These are phyloP conservation scores for Hanseniaspora sp. DNA, from an alignment of 1,139 yeast species.

Conservation along the genomic window DNA sequence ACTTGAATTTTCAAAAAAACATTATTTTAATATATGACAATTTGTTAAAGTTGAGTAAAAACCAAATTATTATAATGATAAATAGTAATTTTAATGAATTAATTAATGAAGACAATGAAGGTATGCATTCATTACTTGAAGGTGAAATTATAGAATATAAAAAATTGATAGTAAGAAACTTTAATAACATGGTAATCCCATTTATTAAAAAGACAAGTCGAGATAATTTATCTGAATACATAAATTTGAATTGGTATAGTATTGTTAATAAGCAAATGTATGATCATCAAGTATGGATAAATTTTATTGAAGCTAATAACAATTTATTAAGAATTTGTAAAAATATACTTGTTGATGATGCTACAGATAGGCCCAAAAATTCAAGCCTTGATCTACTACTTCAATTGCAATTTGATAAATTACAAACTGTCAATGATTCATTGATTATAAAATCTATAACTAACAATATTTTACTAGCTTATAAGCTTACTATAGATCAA, in stretches of 20 bases:
- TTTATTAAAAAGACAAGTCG: neutral
- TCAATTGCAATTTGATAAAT: neutral
- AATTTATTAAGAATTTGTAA: neutral
- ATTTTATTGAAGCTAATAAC: neutral
- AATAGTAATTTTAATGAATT: constrained; percentile 6
- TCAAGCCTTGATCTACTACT: neutral
- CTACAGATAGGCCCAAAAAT: neutral
- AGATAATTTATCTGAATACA: neutral
- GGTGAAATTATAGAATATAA: constrained; percentile 14
- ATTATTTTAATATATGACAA: constrained; percentile 34
- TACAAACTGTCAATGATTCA: neutral
- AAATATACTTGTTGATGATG: neutral
- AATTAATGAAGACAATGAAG: neutral
- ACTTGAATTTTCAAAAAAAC: constrained; percentile 20
- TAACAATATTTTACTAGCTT: neutral
- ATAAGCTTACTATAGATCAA: neutral
- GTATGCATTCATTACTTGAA: neutral
- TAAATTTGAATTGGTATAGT: constrained; percentile 17
- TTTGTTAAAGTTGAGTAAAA: constrained; percentile 28
- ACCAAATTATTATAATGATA: constrained; percentile 24
- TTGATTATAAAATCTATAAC: constrained; percentile 1
- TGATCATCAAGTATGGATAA: neutral
- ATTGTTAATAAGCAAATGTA: constrained; percentile 16
- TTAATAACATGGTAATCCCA: constrained; percentile 8
- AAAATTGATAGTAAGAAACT: constrained; percentile 5